Base-by-base conservation (phyloP, 2,329 filamentous ascomycete species). In the Curvularia spicifera region DNA sequence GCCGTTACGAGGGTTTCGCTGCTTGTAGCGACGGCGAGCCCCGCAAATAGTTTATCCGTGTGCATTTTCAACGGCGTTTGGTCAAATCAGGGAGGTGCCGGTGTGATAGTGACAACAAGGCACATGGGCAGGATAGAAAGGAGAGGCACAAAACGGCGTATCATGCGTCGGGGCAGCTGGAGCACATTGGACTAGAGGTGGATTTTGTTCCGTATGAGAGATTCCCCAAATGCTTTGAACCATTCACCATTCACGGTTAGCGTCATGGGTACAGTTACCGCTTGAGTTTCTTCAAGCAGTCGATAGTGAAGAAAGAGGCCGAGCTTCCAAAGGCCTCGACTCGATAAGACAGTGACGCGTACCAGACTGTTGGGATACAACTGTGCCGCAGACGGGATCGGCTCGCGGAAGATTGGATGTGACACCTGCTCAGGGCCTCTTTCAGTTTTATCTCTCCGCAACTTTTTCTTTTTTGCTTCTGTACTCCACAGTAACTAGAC, bases 171-270 rank as follows among this genome's bases (percentile, higher is more conserved):
- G 33, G 56, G 39, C 40, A 22, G 22, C 24, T 33, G 56, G 35
- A 44, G 44, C 20, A 29, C 45, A 33, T 22, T 22, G 39, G 43
- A 24, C 31, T 37, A 15, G 51, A 55, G 13, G n/a, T 56, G 5
- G 53, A 42, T 62, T 62, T 60, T 53, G 46, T 46, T 63, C 29
- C 33, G 48, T 48, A 56, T 24, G 44, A 63, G 64, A 64, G 64
- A 64, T 64, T 63, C 57, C 61, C 64, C 59, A 56, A 50, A 51
- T 37, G 64, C 56, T 55, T 63, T 18, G 37, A 45, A 49, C 50
- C 28, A 42, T 54, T 40, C 46, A 40, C 39, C 44, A 53, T 64
- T 24, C 1, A 37, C 31, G 18, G 42, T 20, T 43, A 49, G 29
- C 39, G 35, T 3, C 39, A 24, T 51, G 47, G 33, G 53, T 50